phyloP scores from a whole-genome alignment of 345 rosid genomes.

The Iberis pinnata region DNA sequence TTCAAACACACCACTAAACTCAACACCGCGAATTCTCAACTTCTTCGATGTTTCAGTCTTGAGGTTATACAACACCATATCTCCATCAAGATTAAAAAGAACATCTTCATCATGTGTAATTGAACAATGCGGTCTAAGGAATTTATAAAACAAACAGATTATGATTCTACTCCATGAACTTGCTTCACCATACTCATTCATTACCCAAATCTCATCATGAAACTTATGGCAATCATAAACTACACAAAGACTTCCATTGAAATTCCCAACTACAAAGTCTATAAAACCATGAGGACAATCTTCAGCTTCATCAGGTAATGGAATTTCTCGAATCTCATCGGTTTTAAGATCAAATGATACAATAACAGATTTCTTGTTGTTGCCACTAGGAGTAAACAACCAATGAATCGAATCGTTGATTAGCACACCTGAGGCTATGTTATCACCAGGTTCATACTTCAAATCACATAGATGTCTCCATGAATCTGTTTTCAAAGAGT shows the following conservation, averaged over 20 bases:
- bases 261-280: conserved; percentile 29
- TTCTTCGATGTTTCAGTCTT: conserved; percentile 16
- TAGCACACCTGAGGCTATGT: conserved; percentile 27
- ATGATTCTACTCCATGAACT: conserved; percentile 34
- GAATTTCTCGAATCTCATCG: conserved; percentile 33
- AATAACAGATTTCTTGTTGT: conserved; percentile 7
- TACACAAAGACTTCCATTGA: conserved; percentile 31
- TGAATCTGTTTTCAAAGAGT: conserved; percentile 35
- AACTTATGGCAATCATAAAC: conserved; percentile 27
- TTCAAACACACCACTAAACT: conserved; percentile 33
- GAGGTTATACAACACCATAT: conserved; percentile 37
- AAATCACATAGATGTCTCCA: conserved; percentile 21
- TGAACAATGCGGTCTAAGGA: conserved; percentile 40
- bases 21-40: conserved; percentile 29
- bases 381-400: conserved; percentile 23
- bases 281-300: conserved; percentile 25
- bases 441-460: conserved; percentile 19
- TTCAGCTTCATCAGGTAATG: conserved; percentile 27
- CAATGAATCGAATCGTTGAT: conserved; percentile 36
- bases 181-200: conserved; percentile 31
- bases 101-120: conserved; percentile 26
- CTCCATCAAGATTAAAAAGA: conserved; percentile 39
- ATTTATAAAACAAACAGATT: conserved; percentile 27
- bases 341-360: conserved; percentile 31
- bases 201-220: conserved; percentile 39